These are phyloP conservation scores for Batrachochytrium dendrobatidis DNA, from an alignment of 371 early-diverging fungal species.

Conservation along the genomic window DNA sequence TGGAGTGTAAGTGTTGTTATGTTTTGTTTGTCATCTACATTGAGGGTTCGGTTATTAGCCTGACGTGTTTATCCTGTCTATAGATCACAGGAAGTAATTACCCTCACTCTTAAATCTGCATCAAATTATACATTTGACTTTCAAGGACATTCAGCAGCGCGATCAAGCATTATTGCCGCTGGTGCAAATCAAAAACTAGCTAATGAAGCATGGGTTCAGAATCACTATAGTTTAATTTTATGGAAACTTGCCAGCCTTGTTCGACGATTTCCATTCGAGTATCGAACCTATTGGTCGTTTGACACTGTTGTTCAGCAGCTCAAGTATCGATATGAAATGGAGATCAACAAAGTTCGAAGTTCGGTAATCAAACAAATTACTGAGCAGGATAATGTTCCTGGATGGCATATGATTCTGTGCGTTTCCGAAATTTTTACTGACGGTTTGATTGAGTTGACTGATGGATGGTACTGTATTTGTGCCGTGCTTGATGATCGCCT, in stretches of 20 bases:
- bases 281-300: conserved; percentile 38
- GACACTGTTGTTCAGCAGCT: conserved; percentile 51
- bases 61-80: not conserved
- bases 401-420: conserved; percentile 57
- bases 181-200: conserved; percentile 19
- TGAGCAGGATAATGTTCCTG: conserved; percentile 59
- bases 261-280: conserved; percentile 48
- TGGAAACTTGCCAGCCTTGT: conserved; percentile 65
- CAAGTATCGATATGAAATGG: conserved; percentile 60
- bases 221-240: conserved; percentile 65
- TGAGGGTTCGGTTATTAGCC: not conserved
- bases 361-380: conserved; percentile 60
- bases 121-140: not conserved
- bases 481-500: conserved; percentile 53
- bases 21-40: not conserved
- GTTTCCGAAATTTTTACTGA: conserved; percentile 44
- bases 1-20: not conserved
- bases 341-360: conserved; percentile 57
- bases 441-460: conserved; percentile 49
- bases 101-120: conserved; percentile 2
- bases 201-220: conserved; percentile 52
- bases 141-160: conserved; percentile 21
- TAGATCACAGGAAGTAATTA: not conserved
- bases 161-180: conserved; percentile 4
- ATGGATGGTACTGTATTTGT: conserved; percentile 70